phyloP scores from a whole-genome alignment of 805 yeast species.

The Priceomyces haplophilus region DNA sequence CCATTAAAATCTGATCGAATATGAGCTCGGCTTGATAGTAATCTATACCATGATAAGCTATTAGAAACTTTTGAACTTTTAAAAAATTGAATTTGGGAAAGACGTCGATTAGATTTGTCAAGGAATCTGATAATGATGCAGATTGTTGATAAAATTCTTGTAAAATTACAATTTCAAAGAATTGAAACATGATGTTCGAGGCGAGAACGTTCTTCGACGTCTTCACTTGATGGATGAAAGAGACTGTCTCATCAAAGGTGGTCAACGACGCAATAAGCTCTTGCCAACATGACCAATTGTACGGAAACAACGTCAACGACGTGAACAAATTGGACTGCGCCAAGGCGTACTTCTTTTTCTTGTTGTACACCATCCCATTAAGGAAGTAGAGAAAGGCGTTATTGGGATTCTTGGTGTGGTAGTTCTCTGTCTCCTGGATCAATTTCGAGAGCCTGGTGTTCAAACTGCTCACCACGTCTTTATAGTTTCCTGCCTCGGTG shows the following conservation, averaged over 20 bases:
- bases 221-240: constrained; percentile 35
- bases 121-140: constrained; percentile 45
- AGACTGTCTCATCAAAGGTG: constrained; percentile 57
- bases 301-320: constrained; percentile 69
- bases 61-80: constrained; percentile 76
- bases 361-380: constrained; percentile 63
- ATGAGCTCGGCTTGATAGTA: constrained; percentile 74
- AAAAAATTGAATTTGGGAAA: constrained; percentile 77
- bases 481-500: constrained; percentile 3
- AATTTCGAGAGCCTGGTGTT: constrained; percentile 32
- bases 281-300: constrained; percentile 92
- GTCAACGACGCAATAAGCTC: constrained; percentile 66
- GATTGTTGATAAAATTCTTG: constrained; percentile 80
- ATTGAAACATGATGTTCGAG: constrained; percentile 34
- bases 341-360: constrained; percentile 53
- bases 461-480: constrained; percentile 24
- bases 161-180: constrained; percentile 63
- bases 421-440: constrained; percentile 39
- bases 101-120: constrained; percentile 46
- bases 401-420: constrained; percentile 31
- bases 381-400: constrained; percentile 66
- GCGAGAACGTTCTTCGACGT: constrained; percentile 31
- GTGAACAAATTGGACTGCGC: constrained; percentile 63
- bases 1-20: constrained; percentile 68
- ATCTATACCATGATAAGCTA: constrained; percentile 81